phyloP scores from a whole-genome alignment of 805 yeast species.

The Saccharomycopsis malanga region DNA sequence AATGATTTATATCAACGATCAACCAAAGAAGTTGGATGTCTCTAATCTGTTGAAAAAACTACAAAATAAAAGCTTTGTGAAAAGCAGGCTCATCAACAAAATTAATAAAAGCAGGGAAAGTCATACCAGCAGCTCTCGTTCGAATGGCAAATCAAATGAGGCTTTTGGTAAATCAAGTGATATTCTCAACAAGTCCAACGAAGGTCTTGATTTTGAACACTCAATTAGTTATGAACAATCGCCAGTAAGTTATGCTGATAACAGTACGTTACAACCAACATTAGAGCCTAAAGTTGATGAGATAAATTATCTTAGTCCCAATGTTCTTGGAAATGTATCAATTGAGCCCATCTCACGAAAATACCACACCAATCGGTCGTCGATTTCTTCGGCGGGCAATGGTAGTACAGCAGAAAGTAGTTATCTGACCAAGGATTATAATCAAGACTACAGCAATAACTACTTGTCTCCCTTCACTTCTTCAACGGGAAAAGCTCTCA shows the following conservation, averaged over 20 bases:
- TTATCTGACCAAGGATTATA: not conserved
- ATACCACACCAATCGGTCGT: not conserved
- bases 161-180: not conserved
- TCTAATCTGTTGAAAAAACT: no score
- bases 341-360: not conserved
- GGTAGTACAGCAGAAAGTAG: no score
- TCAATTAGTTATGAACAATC: no score
- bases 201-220: no score
- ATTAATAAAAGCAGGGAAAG: not conserved
- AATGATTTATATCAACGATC: no score
- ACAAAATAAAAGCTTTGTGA: not conserved
- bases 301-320: no score
- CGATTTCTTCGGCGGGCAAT: not conserved
- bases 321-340: not conserved
- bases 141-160: not conserved
- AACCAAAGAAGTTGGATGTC: no score
- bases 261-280: no score
- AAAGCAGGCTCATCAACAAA: not conserved
- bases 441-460: not conserved
- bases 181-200: no score
- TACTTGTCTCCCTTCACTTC: no score
- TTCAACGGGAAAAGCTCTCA: not conserved
- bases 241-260: no score
- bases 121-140: slow-evolving; percentile 2
- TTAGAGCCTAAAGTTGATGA: no score